A percentile compares a stretch with the other conserved stretches of the same genome.
phyloP scores from a whole-genome alignment of 306 rosid species.

The Alnus glutinosa region DNA sequence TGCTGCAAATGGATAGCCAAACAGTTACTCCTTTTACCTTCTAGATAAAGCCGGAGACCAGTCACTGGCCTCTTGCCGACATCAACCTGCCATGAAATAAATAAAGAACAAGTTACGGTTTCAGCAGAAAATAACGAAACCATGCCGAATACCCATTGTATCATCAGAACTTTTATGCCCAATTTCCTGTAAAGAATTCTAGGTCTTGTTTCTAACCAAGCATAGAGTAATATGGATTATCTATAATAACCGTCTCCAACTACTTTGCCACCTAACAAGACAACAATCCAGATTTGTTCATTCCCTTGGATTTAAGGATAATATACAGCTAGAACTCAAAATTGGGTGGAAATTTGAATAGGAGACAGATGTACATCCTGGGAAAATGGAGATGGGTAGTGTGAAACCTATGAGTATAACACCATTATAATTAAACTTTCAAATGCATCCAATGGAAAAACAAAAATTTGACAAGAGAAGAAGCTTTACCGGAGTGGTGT shows the following conservation, averaged over 20 bases:
- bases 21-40: constrained; percentile 92
- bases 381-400: background rate
- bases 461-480: constrained; percentile 16
- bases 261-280: background rate
- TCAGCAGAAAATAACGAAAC: constrained; percentile 25
- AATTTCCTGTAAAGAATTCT: background rate
- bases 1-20: constrained; percentile 93
- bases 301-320: background rate
- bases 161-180: background rate
- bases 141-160: background rate
- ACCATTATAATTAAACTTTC: constrained; percentile 11
- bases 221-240: background rate
- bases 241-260: background rate
- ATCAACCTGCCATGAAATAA: constrained; percentile 70
- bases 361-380: background rate
- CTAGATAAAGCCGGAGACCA: constrained; percentile 90
- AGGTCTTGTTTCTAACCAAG: background rate
- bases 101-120: constrained; percentile 14
- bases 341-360: background rate
- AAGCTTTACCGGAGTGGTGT: constrained; percentile 65
- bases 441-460: constrained; percentile 23
- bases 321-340: background rate
- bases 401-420: constrained; percentile 5
- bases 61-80: constrained; percentile 96
- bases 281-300: background rate